Evolutionary conservation across 108 stramenopile genomes (phyloP).

Genomic region (Conticribra weissflogii): DNA sequence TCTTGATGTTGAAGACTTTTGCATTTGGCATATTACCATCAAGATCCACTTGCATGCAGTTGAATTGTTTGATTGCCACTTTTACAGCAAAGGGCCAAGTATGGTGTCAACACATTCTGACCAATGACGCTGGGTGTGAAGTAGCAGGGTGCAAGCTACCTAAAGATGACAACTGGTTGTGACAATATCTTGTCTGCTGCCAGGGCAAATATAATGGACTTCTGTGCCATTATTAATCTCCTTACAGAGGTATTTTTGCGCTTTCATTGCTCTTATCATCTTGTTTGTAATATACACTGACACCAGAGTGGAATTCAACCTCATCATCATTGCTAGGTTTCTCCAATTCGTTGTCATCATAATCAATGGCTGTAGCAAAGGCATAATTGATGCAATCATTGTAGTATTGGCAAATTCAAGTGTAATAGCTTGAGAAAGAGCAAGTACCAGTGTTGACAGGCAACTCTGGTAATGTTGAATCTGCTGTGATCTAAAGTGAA

Average conservation of each 20-base stretch:
- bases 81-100: conserved; percentile 49
- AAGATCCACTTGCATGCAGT: conserved; percentile 27
- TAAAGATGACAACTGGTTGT: background rate
- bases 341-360: conserved; percentile 7
- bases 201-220: background rate
- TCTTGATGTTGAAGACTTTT: background rate
- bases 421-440: background rate
- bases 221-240: background rate
- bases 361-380: background rate
- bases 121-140: conserved; percentile 21
- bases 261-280: background rate
- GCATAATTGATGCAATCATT: conserved; percentile 4
- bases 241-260: background rate
- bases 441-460: conserved; percentile 10
- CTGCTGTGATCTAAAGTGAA: conserved; percentile 3
- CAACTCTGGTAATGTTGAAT: background rate
- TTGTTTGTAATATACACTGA: conserved; percentile 12
- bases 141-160: conserved; percentile 14
- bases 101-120: conserved; percentile 18
- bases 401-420: background rate
- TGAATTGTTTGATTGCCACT: conserved; percentile 34
- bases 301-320: background rate
- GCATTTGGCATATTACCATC: conserved; percentile 3
- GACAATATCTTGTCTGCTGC: background rate
- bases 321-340: background rate